Percentiles rank a stretch among this genome's conserved stretches.
These are phyloP conservation scores for Tylopilus orsonianus DNA, from an alignment of 1,284 basidiomycete genomes.

Conservation along the genomic window DNA sequence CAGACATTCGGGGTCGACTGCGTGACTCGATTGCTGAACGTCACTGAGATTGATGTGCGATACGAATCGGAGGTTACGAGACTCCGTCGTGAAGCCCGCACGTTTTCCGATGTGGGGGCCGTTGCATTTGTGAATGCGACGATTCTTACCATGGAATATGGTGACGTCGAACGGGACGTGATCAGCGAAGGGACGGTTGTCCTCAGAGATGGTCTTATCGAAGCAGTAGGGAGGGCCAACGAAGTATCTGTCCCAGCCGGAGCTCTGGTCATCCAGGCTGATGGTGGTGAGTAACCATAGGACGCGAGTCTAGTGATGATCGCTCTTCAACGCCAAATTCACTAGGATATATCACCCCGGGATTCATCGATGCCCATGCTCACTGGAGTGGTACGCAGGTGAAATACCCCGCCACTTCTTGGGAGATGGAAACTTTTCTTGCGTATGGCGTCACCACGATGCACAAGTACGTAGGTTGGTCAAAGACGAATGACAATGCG, in stretches of 20 bases:
- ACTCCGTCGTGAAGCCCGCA: constrained; percentile 50
- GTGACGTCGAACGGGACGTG: constrained; percentile 40
- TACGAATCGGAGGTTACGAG: constrained; percentile 62
- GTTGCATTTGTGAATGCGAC: constrained; percentile 67
- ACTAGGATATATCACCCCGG: constrained; percentile 64
- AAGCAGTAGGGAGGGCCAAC: constrained; percentile 43
- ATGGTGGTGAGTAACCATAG: constrained; percentile 52
- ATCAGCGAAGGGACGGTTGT: constrained; percentile 51
- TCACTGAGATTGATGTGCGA: constrained; percentile 55
- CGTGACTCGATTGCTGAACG: constrained; percentile 49
- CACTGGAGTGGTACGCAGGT: constrained; percentile 61
- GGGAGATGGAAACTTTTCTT: constrained; percentile 73
- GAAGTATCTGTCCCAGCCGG: constrained; percentile 41
- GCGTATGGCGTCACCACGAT: constrained; percentile 76
- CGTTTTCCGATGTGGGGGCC: constrained; percentile 39
- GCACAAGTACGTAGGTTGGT: constrained; percentile 56
- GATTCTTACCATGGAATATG: constrained; percentile 59
- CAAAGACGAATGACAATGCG: neutral
- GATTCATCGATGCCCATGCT: constrained; percentile 74
- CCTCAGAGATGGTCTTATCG: constrained; percentile 55
- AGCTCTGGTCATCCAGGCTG: constrained; percentile 53
- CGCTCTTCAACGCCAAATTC: constrained; percentile 3
- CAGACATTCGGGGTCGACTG: constrained; percentile 60
- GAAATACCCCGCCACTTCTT: constrained; percentile 60
- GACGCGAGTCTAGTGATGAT: neutral